phyloP scores from a whole-genome alignment of 1,284 basidiomycete genomes.

The Agroathelia rolfsii region DNA sequence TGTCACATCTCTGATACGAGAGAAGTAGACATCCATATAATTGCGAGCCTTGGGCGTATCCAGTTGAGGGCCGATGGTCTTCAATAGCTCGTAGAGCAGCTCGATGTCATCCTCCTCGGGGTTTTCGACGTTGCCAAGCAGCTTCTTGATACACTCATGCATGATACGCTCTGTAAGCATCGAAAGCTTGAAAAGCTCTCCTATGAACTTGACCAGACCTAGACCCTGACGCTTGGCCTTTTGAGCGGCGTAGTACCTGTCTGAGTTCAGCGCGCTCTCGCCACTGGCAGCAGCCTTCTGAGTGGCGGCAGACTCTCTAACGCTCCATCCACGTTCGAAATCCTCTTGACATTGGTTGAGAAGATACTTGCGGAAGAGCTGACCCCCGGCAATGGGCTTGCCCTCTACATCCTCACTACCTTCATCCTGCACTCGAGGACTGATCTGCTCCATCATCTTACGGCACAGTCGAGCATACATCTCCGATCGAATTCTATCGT shows the following conservation, averaged over 20 bases:
- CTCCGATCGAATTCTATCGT: slow-evolving; percentile 65
- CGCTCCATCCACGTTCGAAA: slow-evolving; percentile 49
- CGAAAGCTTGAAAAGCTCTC: slow-evolving; percentile 72
- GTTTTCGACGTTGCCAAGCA: slow-evolving; percentile 59
- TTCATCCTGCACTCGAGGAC: slow-evolving; percentile 53
- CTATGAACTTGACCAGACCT: slow-evolving; percentile 72
- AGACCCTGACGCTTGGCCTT: slow-evolving; percentile 72
- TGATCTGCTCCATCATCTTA: slow-evolving; percentile 56
- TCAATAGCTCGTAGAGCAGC: slow-evolving; percentile 62
- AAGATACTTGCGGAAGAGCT: slow-evolving; percentile 60
- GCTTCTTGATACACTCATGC: slow-evolving; percentile 65
- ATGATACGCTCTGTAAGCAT: slow-evolving; percentile 69
- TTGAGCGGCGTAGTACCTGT: slow-evolving; percentile 69
- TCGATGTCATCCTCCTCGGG: slow-evolving; percentile 77
- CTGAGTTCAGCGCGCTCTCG: slow-evolving; percentile 50
- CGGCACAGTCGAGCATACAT: slow-evolving; percentile 74
- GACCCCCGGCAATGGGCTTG: slow-evolving; percentile 51
- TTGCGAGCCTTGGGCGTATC: slow-evolving; percentile 46
- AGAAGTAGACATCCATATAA: slow-evolving; percentile 64
- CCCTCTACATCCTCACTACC: slow-evolving; percentile 41
- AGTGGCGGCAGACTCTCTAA: slow-evolving; percentile 21
- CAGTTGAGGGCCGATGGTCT: slow-evolving; percentile 56
- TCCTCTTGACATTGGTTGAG: slow-evolving; percentile 63
- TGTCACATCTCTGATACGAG: slow-evolving; percentile 47
- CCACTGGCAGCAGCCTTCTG: slow-evolving; percentile 22